Evolutionary conservation across 2,329 filamentous ascomycete genomes (phyloP), one percentile per base, ranked within the genome.

Genomic region (Pseudogymnoascus verrucosus): DNA sequence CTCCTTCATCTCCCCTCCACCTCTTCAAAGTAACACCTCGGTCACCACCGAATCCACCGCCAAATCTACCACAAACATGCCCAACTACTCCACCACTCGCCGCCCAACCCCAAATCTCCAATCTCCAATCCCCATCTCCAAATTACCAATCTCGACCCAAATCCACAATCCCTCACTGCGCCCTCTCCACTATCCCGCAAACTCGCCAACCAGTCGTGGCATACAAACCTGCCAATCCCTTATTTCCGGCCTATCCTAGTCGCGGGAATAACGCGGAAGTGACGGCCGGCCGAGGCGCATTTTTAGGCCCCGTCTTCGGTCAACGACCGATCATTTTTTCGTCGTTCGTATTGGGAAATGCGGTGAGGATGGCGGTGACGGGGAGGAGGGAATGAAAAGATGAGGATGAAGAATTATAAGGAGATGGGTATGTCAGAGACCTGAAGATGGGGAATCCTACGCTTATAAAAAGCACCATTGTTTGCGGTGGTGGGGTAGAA

Each of bases 241-340:
- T 54, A 54, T 54, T 54, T 26, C 47, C 47, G 47, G 21, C 2
- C 14, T 6, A 54, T 54, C 47, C 47, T 54, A 16, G 47, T 11
- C 23, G 23, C 47, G 47, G 47, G 14, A 54, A 54, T 54, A 54
- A 54, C 47, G 47, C 47, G 47, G 47, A 54, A 54, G 47, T 10
- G 47, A 54, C 47, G 47, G 47, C 47, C 47, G 23, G 47, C 47
- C 47, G 47, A 54, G 47, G 47, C 47, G 47, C 47, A 16, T 54
- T 54, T 47, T 28, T 54, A 6, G 47, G 47, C 14, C 47, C 47
- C 14, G 14, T 28, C 14, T 31, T 54, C 47, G 47, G 47, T 31
- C 23, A 54, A 31, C 4, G 23, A 7, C 47, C 47, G 23, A 54
- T 16, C 2, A 5, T 31, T 28, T 47, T 47, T 47, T n/a, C 2